Evolutionary conservation across 495 filamentous ascomycete genomes (phyloP), one percentile per base, ranked within the genome.

Genomic region (Xylaria scruposa): DNA sequence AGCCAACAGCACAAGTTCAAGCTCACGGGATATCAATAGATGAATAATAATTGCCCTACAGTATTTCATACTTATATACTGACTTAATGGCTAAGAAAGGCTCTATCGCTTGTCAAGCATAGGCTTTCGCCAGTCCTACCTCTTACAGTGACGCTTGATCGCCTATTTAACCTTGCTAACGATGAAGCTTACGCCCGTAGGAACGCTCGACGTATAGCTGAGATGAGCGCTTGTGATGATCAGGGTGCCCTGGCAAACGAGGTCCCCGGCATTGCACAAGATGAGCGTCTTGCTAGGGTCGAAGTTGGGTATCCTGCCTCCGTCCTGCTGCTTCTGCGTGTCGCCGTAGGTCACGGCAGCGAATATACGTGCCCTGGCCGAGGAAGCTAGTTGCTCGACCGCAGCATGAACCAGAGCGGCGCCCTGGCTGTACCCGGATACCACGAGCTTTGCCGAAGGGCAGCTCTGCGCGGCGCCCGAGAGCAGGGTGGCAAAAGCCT

Each of bases 181-280:
- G 24, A 81, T 75, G 38, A 83, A 83, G 33, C 68, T 70, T 1
- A 79, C 78, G 24, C 79, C 80, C 19, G 76, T 72, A 19, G 73
- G 72, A 6, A 74, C 75, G 44, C 77, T 70, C 6, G 71, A 70
- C 8, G 81, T 74, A 63, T 89, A 88, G 0, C 77, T 81, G 36
- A 84, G 78, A 71, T 88, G 86, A 19, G 84, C 78, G 4, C 83
- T 75, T 0, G 79, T 77, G 19, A 88, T 79, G 24, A 85, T 80
- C 61, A 88, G 72, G 6, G 85, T 86, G 19, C 85, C 86, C 12
- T 81, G 73, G 75, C 86, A 89, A 24, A 89, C 85, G 65, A 84
- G 68, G 70, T 88, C 88, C 2, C 84, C 85, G 33, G 76, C 47
- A 29, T 84, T 82, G 73, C 88, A 90, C 71, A 86, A 84, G 46